Base-by-base conservation (phyloP, 352 stramenopile genomes). In the Globisporangium yorkense region DNA sequence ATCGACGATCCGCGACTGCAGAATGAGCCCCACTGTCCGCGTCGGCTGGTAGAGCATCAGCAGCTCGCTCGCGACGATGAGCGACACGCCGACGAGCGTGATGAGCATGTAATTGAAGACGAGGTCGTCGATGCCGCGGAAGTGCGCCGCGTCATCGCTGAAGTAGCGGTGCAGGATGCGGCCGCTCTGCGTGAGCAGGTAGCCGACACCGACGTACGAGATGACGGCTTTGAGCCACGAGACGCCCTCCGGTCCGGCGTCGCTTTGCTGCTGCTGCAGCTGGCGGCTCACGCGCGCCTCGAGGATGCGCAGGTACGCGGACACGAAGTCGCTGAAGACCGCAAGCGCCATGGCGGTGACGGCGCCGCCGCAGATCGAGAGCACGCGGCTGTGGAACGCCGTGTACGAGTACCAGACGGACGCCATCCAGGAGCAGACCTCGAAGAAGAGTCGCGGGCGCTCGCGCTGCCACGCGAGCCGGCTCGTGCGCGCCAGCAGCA, bases 31-130 rank as follows among this genome's bases (percentile, higher is more conserved):
- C 31, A 66, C 70, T 24, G 66, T 64, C 5, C 84, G 66, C 16
- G 84, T 90, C 0, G 82, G 78, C 16, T 71, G 68, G 56, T 85
- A 94, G 16, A 92, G 51, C 24, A 92, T 65, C 53, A 94, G 59
- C 39, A 92, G 57, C 49, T 94, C 78, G 62, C 84, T 92, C 21
- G 79, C 77, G 43, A 94, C 71, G 35, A 92, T 84, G 12, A 91
- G 66, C 40, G 80, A 91, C 8, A 88, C 66, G 3, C 82, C 80
- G 8, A 92, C 77, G 1, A 94, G 72, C 9, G 76, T 88, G 31
- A 85, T 89, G 29, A 92, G 56, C 44, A 92, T 43, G 50, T 82
- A 93, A 48, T 82, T 79, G 48, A 86, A 80, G 37, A 84, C 79
- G 12, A 90, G 57, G 48, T 87, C 75, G 47, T 88, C 77, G 33